Conservation (phyloP, 2,329 filamentous ascomycete genomes). For the Colletotrichum tofieldiae region DNA sequence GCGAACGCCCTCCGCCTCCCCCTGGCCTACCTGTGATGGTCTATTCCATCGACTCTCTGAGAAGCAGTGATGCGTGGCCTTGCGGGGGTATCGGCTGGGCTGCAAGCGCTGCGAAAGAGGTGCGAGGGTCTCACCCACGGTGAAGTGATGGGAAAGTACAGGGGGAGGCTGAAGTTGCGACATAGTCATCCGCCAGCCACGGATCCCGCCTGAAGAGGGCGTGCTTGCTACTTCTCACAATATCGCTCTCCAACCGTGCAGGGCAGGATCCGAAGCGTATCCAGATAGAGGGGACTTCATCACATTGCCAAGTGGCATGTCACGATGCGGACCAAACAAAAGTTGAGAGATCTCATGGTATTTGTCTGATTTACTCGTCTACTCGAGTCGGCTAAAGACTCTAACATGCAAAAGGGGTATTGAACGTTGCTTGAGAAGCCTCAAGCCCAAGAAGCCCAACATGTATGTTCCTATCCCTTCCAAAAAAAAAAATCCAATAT, state of each 20-base stretch:
- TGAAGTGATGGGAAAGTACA: too few species aligned
- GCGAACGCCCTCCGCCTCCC: too few species aligned
- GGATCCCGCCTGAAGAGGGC: neutral
- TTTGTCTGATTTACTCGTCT: slow-evolving; percentile 31
- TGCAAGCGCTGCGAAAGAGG: too few species aligned
- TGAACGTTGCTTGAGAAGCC: slow-evolving; percentile 30
- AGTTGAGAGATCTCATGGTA: slow-evolving; percentile 1
- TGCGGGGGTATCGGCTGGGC: too few species aligned
- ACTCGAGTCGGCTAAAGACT: slow-evolving; percentile 8
- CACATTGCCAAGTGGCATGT: neutral
- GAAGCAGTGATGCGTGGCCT: too few species aligned
- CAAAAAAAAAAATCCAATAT: slow-evolving; percentile 15
- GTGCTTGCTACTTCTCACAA: neutral
- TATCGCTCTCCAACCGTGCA: neutral
- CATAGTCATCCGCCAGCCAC: neutral
- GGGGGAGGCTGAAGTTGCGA: too few species aligned
- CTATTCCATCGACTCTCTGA: too few species aligned
- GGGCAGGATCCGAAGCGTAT: neutral
- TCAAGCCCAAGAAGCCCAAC: slow-evolving; percentile 16
- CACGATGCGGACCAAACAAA: neutral
- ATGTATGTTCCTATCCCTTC: slow-evolving; percentile 19
- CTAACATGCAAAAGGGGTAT: slow-evolving; percentile 42
- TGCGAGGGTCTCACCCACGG: too few species aligned
- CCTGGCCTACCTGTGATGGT: too few species aligned
- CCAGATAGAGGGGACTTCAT: too few species aligned